Evolutionary conservation across 805 yeast species (phyloP), one percentile per base, ranked within the genome.

Genomic region (Saturnispora halmiae): DNA sequence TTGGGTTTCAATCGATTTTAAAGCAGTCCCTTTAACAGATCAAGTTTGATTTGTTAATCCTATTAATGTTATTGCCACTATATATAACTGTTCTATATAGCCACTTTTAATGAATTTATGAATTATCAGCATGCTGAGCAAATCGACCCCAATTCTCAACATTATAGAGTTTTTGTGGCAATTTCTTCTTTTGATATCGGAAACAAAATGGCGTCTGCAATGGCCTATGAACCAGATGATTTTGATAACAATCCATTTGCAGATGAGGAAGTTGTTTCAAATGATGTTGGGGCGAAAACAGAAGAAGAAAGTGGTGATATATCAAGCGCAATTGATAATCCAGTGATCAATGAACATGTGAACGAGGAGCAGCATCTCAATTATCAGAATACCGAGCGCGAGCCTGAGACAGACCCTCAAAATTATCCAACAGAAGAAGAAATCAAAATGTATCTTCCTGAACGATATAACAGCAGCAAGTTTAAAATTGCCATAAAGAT

Each of bases 161-260:
- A n/a, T n/a, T n/a, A n/a, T n/a, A n/a, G n/a, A n/a, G n/a, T n/a
- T 27, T 27, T 27, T 27, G 15, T n/a, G 19, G 14, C 21, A 20
- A 32, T 30, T 30, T 20, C 21, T 16, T 20, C 40, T 14, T 26
- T 13, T 29, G 24, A 31, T 31, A 34, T 24, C 31, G 31, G 31
- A 19, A 10, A 19, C 13, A 7, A 8, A 13, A 61, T 62, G 67
- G 50, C 64, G 7, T 58, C 65, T 25, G 61, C 66, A 13, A 57
- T 58, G 10, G 63, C 66, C 4, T 63, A 63, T 27, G 67, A 63
- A 40, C 67, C 66, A 1, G 79, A 75, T 41, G 79, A 73, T 44
- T 69, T 72, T 45, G 80, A 73, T 45, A 70, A 73, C 57, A 76
- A 76, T 46, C 82, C 82, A 2, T 77, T 77, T 58, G 75, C 79